phyloP scores from a whole-genome alignment of 2,329 filamentous ascomycete species.

The Paracamarosporium sp. region DNA sequence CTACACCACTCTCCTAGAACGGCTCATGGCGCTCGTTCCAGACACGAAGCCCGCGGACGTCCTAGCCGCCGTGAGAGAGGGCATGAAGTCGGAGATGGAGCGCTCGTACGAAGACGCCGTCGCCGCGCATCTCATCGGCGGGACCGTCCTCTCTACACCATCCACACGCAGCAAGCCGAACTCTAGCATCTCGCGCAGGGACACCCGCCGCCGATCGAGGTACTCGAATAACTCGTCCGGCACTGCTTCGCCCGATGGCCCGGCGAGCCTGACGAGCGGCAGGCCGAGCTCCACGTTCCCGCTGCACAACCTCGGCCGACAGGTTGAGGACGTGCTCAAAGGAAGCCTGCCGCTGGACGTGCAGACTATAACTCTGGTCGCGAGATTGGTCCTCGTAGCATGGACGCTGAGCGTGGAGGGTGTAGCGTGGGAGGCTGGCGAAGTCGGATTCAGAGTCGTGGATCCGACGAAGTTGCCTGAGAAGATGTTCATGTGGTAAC shows the following conservation, averaged over 20 bases:
- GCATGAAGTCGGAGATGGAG: constrained; percentile 27
- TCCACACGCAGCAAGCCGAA: not conserved
- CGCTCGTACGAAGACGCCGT: constrained; percentile 30
- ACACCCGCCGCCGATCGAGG: not conserved
- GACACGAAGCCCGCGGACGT: constrained; percentile 28
- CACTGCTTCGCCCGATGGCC: not conserved
- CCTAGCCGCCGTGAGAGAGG: constrained; percentile 24
- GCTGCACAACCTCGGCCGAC: constrained; percentile 25
- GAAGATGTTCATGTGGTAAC: constrained; percentile 14
- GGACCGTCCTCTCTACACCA: not conserved
- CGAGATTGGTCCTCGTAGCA: constrained; percentile 37
- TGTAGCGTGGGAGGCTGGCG: constrained; percentile 31
- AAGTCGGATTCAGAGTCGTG: constrained; percentile 24
- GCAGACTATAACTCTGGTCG: constrained; percentile 28
- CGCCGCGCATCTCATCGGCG: constrained; percentile 9
- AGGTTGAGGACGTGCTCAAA: constrained; percentile 36
- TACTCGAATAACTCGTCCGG: constrained; percentile 4
- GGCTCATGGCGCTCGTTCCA: constrained; percentile 36
- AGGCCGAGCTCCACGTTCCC: constrained; percentile 16
- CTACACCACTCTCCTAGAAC: constrained; percentile 36
- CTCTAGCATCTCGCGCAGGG: not conserved
- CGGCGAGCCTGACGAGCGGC: not conserved
- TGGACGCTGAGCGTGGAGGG: constrained; percentile 38
- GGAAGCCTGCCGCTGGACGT: constrained; percentile 31
- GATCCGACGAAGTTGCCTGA: constrained; percentile 7